Evolutionary conservation across 257 asterid genomes (phyloP), one percentile per base, ranked within the genome.

Genomic region (Scutellaria baicalensis): DNA sequence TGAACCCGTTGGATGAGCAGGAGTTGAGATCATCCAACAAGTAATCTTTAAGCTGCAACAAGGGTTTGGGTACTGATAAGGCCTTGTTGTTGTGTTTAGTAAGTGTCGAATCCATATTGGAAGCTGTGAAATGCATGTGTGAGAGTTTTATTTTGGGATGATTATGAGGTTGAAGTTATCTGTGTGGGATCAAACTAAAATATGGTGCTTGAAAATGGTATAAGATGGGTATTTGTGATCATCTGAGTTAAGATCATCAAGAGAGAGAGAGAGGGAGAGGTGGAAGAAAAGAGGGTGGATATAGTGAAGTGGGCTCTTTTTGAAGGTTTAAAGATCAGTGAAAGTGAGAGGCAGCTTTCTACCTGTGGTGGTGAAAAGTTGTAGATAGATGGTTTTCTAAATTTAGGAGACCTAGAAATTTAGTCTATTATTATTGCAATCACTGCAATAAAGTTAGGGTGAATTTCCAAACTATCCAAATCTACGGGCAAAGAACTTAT

Each of bases 1-100:
- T 71, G 75, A 81, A 81, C 39, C 86, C 83, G 77, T 75, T 81
- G 79, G 86, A 81, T 49, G 86, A 81, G 55, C 83, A 81, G 23
- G 83, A 81, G 58, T 83, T 78, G 71, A 78, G 14, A 49, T 78
- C 83, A 17, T 78, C 83, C 79, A 78, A 44, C 58, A 81, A 17
- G 69, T 71, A 75, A 54, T 81, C 86, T 49, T 81, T 78, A 10
- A 81, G 71, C 56, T n/a, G n/a, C n/a, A 69, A 35, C 71, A 64
- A 44, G 16, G 81, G 66, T 13, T 73, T 72, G 5, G 69, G 71
- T 14, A 68, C n/a, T n/a, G n/a, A 18, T 8, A 27, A 2, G 64
- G 68, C 69, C 44, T 39, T 27, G 33, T n/a, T n/a, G n/a, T 52
- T 70, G 8, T 76, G 75, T 27, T 52, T 79, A 50, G 71, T 71